Conservation (phyloP, 208 protist genomes). For the Angomonas ambiguus region DNA sequence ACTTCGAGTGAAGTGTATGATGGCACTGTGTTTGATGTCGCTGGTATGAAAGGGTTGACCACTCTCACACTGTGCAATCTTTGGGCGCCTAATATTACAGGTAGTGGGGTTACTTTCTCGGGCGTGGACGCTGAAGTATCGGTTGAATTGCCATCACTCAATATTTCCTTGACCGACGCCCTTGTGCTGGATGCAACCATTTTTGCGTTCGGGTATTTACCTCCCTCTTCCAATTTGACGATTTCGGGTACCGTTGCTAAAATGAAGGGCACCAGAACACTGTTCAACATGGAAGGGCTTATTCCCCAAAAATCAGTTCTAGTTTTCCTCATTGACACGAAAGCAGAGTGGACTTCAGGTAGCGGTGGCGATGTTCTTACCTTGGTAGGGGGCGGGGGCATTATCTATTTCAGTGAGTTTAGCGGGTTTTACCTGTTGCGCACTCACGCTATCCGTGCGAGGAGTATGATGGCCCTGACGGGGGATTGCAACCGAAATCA, state of each 20-base stretch:
- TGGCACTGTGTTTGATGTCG: too few species aligned
- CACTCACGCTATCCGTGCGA: background rate
- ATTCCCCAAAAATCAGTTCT: background rate
- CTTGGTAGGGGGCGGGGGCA: background rate
- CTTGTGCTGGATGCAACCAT: background rate
- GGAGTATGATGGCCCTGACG: background rate
- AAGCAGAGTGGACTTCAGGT: background rate
- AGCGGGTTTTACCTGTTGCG: background rate
- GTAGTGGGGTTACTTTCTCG: too few species aligned
- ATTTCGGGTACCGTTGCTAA: background rate
- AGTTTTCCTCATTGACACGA: background rate
- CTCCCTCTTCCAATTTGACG: background rate
- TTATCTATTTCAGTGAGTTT: background rate
- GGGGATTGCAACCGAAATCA: background rate
- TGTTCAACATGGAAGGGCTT: background rate
- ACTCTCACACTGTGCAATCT: too few species aligned
- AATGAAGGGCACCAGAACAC: background rate
- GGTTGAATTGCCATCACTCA: background rate
- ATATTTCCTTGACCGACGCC: background rate
- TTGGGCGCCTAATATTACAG: too few species aligned
- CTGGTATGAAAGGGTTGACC: too few species aligned
- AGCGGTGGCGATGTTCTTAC: background rate
- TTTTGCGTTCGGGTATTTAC: background rate
- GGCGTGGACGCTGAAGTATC: too few species aligned
- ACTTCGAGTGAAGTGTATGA: too few species aligned